A percentile compares a stretch with the other conserved stretches of the same genome.
Evolutionary conservation across 805 yeast genomes (phyloP).

Genomic region (Candida gorgasii): DNA sequence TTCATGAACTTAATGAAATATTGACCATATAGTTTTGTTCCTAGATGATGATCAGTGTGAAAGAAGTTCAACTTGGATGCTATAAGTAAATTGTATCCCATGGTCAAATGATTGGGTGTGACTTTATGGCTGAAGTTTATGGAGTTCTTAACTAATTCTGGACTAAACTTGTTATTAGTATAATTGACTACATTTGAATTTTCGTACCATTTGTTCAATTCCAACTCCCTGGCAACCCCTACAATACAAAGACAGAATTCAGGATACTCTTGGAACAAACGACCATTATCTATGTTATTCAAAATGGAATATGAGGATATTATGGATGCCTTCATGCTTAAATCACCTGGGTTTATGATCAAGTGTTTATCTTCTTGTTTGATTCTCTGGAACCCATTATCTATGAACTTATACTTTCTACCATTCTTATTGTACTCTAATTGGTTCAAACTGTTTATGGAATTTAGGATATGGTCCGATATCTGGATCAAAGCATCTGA

Average conservation of each 20-base stretch:
- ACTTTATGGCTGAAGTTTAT: constrained; percentile 31
- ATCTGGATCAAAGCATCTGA: constrained; percentile 36
- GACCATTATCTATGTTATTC: constrained; percentile 34
- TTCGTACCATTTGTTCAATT: constrained; percentile 50
- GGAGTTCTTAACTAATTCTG: constrained; percentile 30
- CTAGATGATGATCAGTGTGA: constrained; percentile 57
- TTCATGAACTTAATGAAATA: constrained; percentile 40
- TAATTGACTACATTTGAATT: constrained; percentile 41
- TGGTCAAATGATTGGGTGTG: constrained; percentile 33
- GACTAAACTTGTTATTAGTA: constrained; percentile 32
- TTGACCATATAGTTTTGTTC: constrained; percentile 49
- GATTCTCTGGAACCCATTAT: constrained; percentile 49
- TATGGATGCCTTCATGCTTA: constrained; percentile 34
- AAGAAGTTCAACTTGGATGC: constrained; percentile 53
- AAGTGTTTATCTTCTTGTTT: constrained; percentile 51
- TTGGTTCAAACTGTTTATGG: constrained; percentile 33
- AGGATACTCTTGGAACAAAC: constrained; percentile 32
- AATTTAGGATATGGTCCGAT: constrained; percentile 36
- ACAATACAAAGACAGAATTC: constrained; percentile 49
- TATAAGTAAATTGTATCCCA: constrained; percentile 44
- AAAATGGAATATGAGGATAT: constrained; percentile 47
- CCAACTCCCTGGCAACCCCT: constrained; percentile 52
- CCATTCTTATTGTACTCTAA: constrained; percentile 46
- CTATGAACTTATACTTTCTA: constrained; percentile 48
- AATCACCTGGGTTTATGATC: constrained; percentile 35